Percentiles rank a stretch among this genome's conserved stretches.
These are phyloP conservation scores for Rhizopus delemar DNA, from an alignment of 371 early-diverging fungal genomes.

Conservation along the genomic window DNA sequence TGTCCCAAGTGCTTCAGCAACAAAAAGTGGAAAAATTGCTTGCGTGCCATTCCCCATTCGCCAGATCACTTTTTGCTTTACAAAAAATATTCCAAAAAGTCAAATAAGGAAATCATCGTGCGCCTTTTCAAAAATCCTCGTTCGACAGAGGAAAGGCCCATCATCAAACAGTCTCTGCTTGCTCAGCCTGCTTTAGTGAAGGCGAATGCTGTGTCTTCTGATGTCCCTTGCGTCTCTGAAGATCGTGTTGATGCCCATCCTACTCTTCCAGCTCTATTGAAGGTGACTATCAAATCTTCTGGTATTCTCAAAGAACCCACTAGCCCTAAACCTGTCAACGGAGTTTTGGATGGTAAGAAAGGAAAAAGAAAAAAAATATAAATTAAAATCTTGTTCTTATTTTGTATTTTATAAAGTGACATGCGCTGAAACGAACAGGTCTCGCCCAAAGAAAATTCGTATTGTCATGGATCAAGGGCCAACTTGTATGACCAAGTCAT, in stretches of 20 bases:
- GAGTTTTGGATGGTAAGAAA: too few relatives aligned
- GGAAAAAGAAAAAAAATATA: too few relatives aligned
- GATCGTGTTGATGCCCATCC: too few relatives aligned
- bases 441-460: background rate
- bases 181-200: background rate
- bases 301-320: too few relatives aligned
- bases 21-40: conserved; percentile 19
- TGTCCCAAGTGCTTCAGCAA: conserved; percentile 56
- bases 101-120: conserved; percentile 17
- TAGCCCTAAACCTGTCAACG: too few relatives aligned
- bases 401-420: too few relatives aligned
- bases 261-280: too few relatives aligned
- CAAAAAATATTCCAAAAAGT: conserved; percentile 20
- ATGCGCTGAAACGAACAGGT: background rate
- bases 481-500: background rate
- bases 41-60: conserved; percentile 22
- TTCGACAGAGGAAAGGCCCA: background rate
- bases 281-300: too few relatives aligned
- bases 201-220: background rate
- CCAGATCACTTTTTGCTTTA: conserved; percentile 44
- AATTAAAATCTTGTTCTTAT: too few relatives aligned
- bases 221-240: too few relatives aligned
- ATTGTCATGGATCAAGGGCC: background rate
- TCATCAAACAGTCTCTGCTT: background rate
- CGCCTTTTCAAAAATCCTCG: background rate